Conservation (phyloP, 2,329 filamentous ascomycete genomes). For the Cucurbitaria berberidis region DNA sequence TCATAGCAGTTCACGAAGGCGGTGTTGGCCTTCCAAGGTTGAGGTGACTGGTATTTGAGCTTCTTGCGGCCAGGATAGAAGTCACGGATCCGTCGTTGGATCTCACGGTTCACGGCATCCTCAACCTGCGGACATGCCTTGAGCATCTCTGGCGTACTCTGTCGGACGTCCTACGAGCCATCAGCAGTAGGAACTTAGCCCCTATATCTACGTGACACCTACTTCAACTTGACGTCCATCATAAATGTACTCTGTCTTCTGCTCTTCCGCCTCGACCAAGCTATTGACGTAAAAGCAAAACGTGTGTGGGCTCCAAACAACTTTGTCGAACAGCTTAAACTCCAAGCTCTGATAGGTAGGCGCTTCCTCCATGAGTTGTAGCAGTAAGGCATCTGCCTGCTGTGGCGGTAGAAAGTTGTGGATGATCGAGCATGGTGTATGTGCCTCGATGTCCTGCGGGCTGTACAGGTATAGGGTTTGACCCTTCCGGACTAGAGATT, state of each 20-base stretch:
- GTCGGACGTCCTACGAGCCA: slow-evolving; percentile 67
- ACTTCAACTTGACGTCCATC: slow-evolving; percentile 77
- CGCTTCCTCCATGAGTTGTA: slow-evolving; percentile 77
- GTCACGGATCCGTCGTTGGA: slow-evolving; percentile 71
- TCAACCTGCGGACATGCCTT: slow-evolving; percentile 74
- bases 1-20: slow-evolving; percentile 95
- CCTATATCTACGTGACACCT: slow-evolving; percentile 21
- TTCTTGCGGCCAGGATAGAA: slow-evolving; percentile 74
- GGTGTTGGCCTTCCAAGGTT: slow-evolving; percentile 81
- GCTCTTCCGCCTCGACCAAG: slow-evolving; percentile 69
- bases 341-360: slow-evolving; percentile 71
- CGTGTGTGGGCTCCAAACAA: slow-evolving; percentile 85
- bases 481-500: slow-evolving; percentile 73
- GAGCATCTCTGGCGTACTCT: slow-evolving; percentile 75
- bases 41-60: slow-evolving; percentile 76
- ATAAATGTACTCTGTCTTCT: slow-evolving; percentile 83
- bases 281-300: slow-evolving; percentile 82
- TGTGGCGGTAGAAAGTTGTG: slow-evolving; percentile 82
- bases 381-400: slow-evolving; percentile 74
- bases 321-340: slow-evolving; percentile 87
- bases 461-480: slow-evolving; percentile 84
- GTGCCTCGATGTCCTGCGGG: slow-evolving; percentile 76
- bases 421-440: slow-evolving; percentile 90
- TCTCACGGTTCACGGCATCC: slow-evolving; percentile 76
- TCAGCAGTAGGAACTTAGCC: slow-evolving; percentile 1